These are phyloP conservation scores for Furcasterigmium sp. DNA, from an alignment of 2,329 filamentous ascomycete species.

Conservation along the genomic window DNA sequence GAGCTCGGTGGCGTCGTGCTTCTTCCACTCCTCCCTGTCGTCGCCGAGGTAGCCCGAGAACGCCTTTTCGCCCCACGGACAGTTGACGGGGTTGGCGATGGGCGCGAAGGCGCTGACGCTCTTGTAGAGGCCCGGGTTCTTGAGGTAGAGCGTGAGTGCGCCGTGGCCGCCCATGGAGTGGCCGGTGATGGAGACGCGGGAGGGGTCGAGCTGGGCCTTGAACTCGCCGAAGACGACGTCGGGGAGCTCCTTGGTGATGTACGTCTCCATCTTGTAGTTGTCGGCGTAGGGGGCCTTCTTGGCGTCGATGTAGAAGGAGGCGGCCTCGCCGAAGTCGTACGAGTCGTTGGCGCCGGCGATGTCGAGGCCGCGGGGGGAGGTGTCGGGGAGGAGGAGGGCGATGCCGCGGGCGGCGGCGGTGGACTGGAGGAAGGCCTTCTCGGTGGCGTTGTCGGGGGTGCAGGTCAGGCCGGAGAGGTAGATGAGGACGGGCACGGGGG, in stretches of 20 bases:
- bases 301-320: constrained; percentile 93
- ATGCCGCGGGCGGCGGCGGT: constrained; percentile 75
- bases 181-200: constrained; percentile 76
- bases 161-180: constrained; percentile 98
- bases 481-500: constrained; percentile 73
- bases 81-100: constrained; percentile 78
- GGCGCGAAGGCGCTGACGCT: constrained; percentile 87
- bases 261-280: constrained; percentile 92
- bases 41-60: constrained; percentile 86
- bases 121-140: constrained; percentile 85
- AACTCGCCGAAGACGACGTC: constrained; percentile 67
- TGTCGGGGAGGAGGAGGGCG: constrained; percentile 93
- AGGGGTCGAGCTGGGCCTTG: constrained; percentile 59
- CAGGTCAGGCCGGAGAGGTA: constrained; percentile 95
- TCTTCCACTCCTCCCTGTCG: constrained; percentile 71
- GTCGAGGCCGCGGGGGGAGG: constrained; percentile 77
- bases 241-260: constrained; percentile 87
- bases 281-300: constrained; percentile 65
- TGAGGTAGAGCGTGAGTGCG: constrained; percentile 85
- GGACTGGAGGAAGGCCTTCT: constrained; percentile 88
- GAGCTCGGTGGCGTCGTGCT: constrained; percentile 89
- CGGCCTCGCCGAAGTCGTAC: constrained; percentile 89
- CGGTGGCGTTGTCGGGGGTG: constrained; percentile 78
- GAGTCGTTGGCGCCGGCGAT: constrained; percentile 80
- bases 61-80: constrained; percentile 94